phyloP scores from a whole-genome alignment of 768 basidiomycete species.

The Jaapia argillacea region DNA sequence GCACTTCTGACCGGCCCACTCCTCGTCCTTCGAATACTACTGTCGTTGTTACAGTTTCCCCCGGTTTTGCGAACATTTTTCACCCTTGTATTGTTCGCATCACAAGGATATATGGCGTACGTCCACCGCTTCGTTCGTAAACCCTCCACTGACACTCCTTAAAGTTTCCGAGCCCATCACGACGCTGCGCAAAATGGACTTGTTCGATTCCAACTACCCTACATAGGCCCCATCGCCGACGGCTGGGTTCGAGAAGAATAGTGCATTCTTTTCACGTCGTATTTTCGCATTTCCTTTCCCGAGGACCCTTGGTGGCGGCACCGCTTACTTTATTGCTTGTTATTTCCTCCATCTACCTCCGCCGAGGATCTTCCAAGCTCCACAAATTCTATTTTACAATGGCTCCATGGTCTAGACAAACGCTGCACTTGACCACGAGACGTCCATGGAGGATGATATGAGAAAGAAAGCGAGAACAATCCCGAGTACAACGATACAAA shows the following conservation, averaged over 20 bases:
- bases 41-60: constrained; percentile 42
- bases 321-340: too few species aligned
- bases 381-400: background rate
- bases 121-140: constrained; percentile 14
- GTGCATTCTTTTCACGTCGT: too few species aligned
- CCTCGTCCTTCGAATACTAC: constrained; percentile 42
- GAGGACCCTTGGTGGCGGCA: too few species aligned
- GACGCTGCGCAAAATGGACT: constrained; percentile 43
- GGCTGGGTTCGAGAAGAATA: constrained; percentile 61
- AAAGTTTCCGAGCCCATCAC: constrained; percentile 39
- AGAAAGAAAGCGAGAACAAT: too few species aligned
- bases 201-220: constrained; percentile 50
- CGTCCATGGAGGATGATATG: too few species aligned
- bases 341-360: too few species aligned
- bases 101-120: constrained; percentile 46
- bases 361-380: too few species aligned
- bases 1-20: constrained; percentile 61
- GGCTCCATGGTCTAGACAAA: too few species aligned
- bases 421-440: too few species aligned
- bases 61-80: constrained; percentile 39
- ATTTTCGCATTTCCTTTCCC: too few species aligned
- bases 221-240: constrained; percentile 56
- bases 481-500: too few species aligned
- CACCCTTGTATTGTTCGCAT: constrained; percentile 32
- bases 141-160: background rate